phyloP scores from a whole-genome alignment of 148 eudicot species.

The Salicornia ramosissima region DNA sequence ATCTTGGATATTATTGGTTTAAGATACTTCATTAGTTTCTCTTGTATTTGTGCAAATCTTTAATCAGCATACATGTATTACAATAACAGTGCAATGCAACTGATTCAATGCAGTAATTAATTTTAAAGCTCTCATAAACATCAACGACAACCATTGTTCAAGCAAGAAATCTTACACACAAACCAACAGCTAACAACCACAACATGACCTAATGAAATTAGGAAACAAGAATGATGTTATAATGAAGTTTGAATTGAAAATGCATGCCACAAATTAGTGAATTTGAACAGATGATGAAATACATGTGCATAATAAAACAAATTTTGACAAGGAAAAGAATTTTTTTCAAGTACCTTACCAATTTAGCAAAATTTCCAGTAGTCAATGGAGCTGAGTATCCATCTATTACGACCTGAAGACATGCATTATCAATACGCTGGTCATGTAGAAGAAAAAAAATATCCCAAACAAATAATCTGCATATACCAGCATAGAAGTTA shows the following conservation, averaged over 20 bases:
- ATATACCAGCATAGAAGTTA: no score
- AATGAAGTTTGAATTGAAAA: not conserved
- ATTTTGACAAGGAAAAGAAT: slow-evolving; percentile 25
- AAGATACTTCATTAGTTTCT: no score
- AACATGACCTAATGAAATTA: not conserved
- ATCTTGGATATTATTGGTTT: no score
- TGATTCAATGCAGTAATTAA: no score
- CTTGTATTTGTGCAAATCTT: no score
- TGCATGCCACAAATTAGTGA: not conserved
- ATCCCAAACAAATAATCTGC: not conserved
- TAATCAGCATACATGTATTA: no score
- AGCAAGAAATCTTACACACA: no score
- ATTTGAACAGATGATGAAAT: slow-evolving; percentile 3
- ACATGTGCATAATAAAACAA: not conserved
- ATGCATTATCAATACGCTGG: slow-evolving; percentile 12
- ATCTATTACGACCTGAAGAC: slow-evolving; percentile 65
- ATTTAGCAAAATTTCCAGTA: slow-evolving; percentile 90
- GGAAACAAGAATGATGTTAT: not conserved
- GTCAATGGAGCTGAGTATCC: slow-evolving; percentile 96
- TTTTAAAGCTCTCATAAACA: no score
- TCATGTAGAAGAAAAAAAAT: slow-evolving; percentile 3
- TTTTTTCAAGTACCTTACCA: slow-evolving; percentile 80
- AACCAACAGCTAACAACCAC: not conserved
- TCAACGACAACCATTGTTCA: no score
- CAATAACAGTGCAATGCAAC: no score